Conservation (phyloP, 1,139 yeast genomes). For the Pichia sp. region DNA sequence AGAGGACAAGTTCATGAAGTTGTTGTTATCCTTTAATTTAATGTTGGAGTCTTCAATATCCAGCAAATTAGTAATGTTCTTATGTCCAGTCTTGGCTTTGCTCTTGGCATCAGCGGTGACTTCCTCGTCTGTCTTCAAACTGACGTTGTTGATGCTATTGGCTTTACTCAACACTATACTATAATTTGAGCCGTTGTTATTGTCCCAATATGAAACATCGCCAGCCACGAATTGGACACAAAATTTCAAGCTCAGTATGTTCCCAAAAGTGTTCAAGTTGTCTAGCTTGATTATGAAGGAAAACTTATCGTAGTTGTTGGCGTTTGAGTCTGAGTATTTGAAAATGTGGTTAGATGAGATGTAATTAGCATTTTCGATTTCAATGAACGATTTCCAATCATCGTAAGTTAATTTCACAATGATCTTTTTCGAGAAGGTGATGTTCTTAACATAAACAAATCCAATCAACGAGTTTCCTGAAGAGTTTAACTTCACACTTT, state of each 20-base stretch:
- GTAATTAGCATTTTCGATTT: constrained; percentile 34
- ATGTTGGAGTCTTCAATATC: constrained; percentile 29
- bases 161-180: constrained; percentile 34
- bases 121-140: background rate
- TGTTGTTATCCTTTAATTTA: constrained; percentile 28
- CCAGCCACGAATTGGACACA: constrained; percentile 58
- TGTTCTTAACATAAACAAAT: constrained; percentile 66
- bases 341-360: constrained; percentile 34
- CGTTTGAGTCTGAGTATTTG: constrained; percentile 26
- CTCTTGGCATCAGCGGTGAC: background rate
- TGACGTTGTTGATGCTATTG: background rate
- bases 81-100: constrained; percentile 5
- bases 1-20: constrained; percentile 23
- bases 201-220: constrained; percentile 68
- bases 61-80: background rate
- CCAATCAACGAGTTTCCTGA: constrained; percentile 62
- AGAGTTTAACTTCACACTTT: constrained; percentile 55
- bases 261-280: constrained; percentile 31
- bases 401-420: constrained; percentile 65
- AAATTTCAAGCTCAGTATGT: constrained; percentile 38
- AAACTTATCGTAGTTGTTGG: constrained; percentile 39
- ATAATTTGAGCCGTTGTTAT: constrained; percentile 59
- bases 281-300: constrained; percentile 42
- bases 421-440: constrained; percentile 61
- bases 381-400: constrained; percentile 55